Conservation (phyloP, 2,329 filamentous ascomycete species). For the Penicillium sp. region DNA sequence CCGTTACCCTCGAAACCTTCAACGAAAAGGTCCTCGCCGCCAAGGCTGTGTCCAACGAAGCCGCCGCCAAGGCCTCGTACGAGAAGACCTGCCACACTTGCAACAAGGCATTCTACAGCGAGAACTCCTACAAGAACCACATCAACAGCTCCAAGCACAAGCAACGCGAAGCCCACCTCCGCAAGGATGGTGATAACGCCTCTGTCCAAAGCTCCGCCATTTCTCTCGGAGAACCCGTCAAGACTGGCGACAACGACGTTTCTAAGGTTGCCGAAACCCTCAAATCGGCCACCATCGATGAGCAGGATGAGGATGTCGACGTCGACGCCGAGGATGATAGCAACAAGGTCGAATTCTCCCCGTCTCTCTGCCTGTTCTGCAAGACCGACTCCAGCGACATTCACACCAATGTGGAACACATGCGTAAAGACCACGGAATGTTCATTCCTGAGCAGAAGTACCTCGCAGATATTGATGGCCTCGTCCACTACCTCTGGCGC, state of each 20-base stretch:
- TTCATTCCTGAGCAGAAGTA: slow-evolving; percentile 91
- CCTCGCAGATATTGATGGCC: slow-evolving; percentile 76
- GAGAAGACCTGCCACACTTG: slow-evolving; percentile 81
- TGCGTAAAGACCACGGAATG: slow-evolving; percentile 92
- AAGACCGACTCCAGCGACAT: slow-evolving; percentile 78
- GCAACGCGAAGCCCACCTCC: slow-evolving; percentile 60
- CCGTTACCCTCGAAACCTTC: slow-evolving; percentile 88
- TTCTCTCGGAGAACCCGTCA: slow-evolving; percentile 79
- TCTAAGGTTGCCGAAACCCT: slow-evolving; percentile 76
- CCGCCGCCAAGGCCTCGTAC: slow-evolving; percentile 84
- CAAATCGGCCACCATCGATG: slow-evolving; percentile 60
- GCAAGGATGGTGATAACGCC: slow-evolving; percentile 59
- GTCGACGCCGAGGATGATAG: slow-evolving; percentile 47
- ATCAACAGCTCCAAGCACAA: slow-evolving; percentile 88
- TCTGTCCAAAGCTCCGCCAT: slow-evolving; percentile 91
- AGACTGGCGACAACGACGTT: slow-evolving; percentile 68
- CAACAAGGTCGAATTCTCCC: slow-evolving; percentile 48
- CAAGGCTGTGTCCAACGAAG: slow-evolving; percentile 78
- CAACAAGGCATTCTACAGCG: slow-evolving; percentile 91
- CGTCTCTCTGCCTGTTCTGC: slow-evolving; percentile 80
- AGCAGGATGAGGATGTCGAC: slow-evolving; percentile 51
- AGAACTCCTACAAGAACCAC: slow-evolving; percentile 94
- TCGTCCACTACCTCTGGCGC: slow-evolving; percentile 75
- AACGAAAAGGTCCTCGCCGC: slow-evolving; percentile 94
- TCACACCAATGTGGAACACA: slow-evolving; percentile 78